Evolutionary conservation across 257 asterid species (phyloP), one percentile per base, ranked within the genome.

Genomic region (Solanum ossicruentum): DNA sequence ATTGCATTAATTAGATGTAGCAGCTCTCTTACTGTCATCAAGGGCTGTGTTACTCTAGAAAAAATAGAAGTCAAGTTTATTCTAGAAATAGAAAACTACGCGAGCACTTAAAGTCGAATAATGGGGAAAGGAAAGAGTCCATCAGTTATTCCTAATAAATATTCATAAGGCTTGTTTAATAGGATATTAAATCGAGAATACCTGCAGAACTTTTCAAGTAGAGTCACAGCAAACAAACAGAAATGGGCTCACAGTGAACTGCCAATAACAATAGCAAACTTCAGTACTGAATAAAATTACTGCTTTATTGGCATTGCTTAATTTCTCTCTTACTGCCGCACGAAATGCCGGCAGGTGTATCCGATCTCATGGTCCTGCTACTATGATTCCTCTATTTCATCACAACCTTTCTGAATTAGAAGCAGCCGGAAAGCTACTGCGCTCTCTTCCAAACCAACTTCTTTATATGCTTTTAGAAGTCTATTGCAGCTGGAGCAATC

Each of bases 341-440:
- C 26, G 18, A 23, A 23, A 51, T 77, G 47, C 82, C 52, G 45
- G 45, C 23, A 77, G 21, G 65, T 1, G 1, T 36, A 51, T 17
- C 39, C 7, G 15, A 69, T 69, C 51, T 11, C 82, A 51, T 77
- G 82, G 45, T 52, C 82, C 8, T 69, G 55, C 70, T 81, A 84
- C 85, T 84, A 52, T 41, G 45, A 21, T 58, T 87, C 88, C n/a
- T 86, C 90, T 47, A 83, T 3, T 13, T 28, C 61, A 15, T 86
- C 93, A 82, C 90, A 87, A 17, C 91, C 92, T 91, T 89, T 91
- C 73, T 93, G 93, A 16, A 67, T 39, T 55, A 94, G 94, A 82
- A 93, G 51, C 77, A 45, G 43, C 21, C 28, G 87, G 20, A 93
- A 89, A 82, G 89, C 83, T 47, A 85, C 69, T 3, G 98, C 94